Conservation (phyloP, 2,329 filamentous ascomycete genomes). For the Zasmidium citrigriseum region DNA sequence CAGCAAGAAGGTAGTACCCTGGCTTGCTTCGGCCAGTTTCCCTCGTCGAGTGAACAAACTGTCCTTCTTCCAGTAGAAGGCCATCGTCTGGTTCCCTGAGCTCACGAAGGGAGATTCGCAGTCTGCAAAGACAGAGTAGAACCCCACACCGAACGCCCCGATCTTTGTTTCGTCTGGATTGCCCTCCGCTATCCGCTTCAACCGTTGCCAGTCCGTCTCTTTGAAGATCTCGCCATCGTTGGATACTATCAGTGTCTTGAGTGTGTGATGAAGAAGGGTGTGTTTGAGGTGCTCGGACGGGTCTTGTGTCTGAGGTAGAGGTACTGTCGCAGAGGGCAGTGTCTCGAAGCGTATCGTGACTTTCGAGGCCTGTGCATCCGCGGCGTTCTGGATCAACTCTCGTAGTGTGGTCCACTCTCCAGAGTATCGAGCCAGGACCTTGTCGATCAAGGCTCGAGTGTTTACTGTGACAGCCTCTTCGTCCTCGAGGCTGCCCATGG, state of each 20-base stretch:
- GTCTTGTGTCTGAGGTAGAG: constrained; percentile 65
- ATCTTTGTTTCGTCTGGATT: constrained; percentile 99
- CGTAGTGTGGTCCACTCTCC: constrained; percentile 87
- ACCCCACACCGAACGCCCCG: constrained; percentile 95
- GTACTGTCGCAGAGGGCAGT: constrained; percentile 75
- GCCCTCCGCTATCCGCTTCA: constrained; percentile 98
- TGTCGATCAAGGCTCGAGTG: constrained; percentile 94
- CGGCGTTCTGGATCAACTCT: constrained; percentile 97
- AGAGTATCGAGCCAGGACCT: constrained; percentile 92
- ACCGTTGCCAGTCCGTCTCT: constrained; percentile 84
- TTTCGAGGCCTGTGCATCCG: constrained; percentile 86
- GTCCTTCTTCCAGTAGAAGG: constrained; percentile 99
- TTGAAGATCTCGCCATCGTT: constrained; percentile 90
- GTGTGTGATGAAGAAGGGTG: constrained; percentile 78
- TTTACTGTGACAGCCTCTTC: constrained; percentile 98
- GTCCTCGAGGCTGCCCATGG: constrained; percentile 80
- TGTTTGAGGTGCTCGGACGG: constrained; percentile 77
- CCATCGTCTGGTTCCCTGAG: constrained; percentile 90
- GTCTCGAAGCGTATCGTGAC: constrained; percentile 94
- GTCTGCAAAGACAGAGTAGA: constrained; percentile 97
- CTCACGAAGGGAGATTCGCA: constrained; percentile 97
- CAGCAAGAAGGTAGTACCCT: constrained; percentile 85
- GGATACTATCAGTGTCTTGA: constrained; percentile 83
- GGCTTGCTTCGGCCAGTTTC: constrained; percentile 59
- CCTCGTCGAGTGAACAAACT: constrained; percentile 89